Evolutionary conservation across 1,284 basidiomycete species (phyloP).

Genomic region (Chondrostereum purpureum): DNA sequence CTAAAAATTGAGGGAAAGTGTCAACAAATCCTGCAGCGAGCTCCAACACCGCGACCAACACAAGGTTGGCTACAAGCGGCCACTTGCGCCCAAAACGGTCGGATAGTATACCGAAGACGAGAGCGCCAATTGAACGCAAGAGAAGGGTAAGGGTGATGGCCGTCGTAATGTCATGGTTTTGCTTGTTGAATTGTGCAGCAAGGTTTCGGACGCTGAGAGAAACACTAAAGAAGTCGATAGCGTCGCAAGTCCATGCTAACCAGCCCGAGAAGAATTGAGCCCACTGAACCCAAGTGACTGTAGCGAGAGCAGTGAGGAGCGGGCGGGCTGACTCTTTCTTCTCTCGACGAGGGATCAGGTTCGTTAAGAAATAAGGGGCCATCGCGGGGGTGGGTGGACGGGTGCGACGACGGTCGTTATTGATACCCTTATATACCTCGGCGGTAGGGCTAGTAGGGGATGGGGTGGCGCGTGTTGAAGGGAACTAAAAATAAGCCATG

Average conservation of each 20-base stretch:
- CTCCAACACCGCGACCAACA: conserved; percentile 15
- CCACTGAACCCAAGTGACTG: conserved; percentile 41
- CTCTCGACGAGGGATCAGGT: conserved; percentile 10
- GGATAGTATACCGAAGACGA: conserved; percentile 15
- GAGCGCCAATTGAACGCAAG: conserved; percentile 81
- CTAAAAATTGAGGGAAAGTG: conserved; percentile 16
- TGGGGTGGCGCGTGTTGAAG: no score
- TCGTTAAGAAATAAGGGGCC: conserved; percentile 9
- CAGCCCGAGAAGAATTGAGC: conserved; percentile 60
- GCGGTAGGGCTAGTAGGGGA: no score
- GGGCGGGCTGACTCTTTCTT: conserved; percentile 18
- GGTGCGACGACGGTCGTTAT: no score
- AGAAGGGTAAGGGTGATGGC: conserved; percentile 91
- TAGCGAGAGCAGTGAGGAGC: conserved; percentile 30
- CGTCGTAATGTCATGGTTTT: conserved; percentile 46
- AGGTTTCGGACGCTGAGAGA: conserved; percentile 69
- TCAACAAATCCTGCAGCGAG: conserved; percentile 15
- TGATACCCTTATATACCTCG: no score
- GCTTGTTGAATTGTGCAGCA: conserved; percentile 42
- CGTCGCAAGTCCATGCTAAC: conserved; percentile 77
- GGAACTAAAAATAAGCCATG: no score
- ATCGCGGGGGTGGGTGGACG: no score
- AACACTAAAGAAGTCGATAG: conserved; percentile 81
- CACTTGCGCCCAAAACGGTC: conserved; percentile 18
- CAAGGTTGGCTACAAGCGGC: conserved; percentile 15